Evolutionary conservation across 805 yeast genomes (phyloP), one percentile per base, ranked within the genome.

Genomic region (Ogataea nonfermentans): DNA sequence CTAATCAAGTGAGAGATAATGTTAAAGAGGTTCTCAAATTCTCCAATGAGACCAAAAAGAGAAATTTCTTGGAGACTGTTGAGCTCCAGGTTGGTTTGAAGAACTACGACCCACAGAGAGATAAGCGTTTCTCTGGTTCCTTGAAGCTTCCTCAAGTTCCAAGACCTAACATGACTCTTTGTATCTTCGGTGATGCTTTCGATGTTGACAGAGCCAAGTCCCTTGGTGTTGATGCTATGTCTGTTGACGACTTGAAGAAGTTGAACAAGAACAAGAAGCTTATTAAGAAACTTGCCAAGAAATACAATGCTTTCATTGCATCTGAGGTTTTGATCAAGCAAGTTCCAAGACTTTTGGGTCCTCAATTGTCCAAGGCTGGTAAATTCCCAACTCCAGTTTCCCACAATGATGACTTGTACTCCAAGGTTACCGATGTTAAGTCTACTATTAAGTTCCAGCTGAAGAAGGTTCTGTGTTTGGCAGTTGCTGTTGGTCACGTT

Each of bases 361-460:
- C 99, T 73, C 96, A 91, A 75, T 88, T 93, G 70, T 93, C 99
- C 62, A 93, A 93, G 86, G 98, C 97, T 70, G 99, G 99, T 85
- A 93, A 93, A 91, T 93, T 93, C 96, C 99, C 99, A 75, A 91
- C 98, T 73, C 99, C 99, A 77, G 99, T 93, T 64, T 93, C 99
- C 56, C 99, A 93, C 86, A 80, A 86, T 74, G 99, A 93, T 71
- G 99, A 93, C 73, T 82, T 93, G 70, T 86, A 87, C 83, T 68
- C 80, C 60, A 93, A 91, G 87, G 93, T 93, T 65, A 81, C 77
- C 65, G 99, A 93, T 70, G 98, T 93, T 65, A 90, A 84, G 79
- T 90, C 99, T 57, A 93, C 99, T 83, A 89, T 93, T 81, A 93
- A 91, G 87, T 93, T 93, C 95, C 99, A 93, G 81, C 84, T 93